A percentile compares a stretch with the other conserved stretches of the same genome.
phyloP scores from a whole-genome alignment of 176 grass and related monocot genomes.

The Otatea glauca region DNA sequence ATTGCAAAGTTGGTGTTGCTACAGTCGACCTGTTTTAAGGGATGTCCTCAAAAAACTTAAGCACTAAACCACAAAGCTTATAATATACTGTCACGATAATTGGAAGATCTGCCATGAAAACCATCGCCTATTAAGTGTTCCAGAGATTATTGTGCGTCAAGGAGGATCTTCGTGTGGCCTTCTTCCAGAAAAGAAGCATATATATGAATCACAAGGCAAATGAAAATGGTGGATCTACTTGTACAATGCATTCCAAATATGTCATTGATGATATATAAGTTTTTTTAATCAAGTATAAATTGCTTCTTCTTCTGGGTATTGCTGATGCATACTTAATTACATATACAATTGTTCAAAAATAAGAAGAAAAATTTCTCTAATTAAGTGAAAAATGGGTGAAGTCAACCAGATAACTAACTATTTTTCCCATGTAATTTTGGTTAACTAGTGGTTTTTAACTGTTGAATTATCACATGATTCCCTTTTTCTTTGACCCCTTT shows the following conservation, averaged over 20 bases:
- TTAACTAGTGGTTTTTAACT: background rate
- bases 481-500: background rate
- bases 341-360: background rate
- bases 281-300: background rate
- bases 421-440: background rate
- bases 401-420: background rate
- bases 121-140: too few species aligned
- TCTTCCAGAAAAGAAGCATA: slow-evolving; percentile 7
- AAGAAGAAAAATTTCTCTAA: background rate
- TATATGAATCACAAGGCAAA: background rate
- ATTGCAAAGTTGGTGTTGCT: too few species aligned
- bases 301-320: background rate
- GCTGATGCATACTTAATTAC: background rate
- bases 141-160: too few species aligned
- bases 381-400: background rate
- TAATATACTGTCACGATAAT: too few species aligned
- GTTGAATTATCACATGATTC: background rate
- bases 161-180: too few species aligned
- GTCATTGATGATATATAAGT: background rate
- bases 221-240: slow-evolving; percentile 25
- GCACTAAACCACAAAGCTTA: too few species aligned
- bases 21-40: too few species aligned
- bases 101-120: too few species aligned
- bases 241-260: background rate
- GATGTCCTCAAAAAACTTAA: too few species aligned